Conservation (phyloP, 2,329 filamentous ascomycete species). For the Zymoseptoria ardabiliae region DNA sequence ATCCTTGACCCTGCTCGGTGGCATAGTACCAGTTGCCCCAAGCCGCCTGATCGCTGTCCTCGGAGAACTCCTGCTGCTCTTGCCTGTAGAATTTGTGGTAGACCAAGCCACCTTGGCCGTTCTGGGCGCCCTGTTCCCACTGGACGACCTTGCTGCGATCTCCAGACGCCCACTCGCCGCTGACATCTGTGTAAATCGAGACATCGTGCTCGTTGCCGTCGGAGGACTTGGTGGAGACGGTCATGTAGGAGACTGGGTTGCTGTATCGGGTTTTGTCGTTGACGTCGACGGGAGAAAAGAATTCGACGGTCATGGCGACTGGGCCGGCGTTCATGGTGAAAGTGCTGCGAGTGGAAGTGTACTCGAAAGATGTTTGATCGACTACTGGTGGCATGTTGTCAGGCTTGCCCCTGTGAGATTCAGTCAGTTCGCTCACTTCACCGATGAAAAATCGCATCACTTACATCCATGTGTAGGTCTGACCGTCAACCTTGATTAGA, state of each 20-base stretch:
- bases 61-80: conserved; percentile 41
- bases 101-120: conserved; percentile 34
- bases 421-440: not conserved
- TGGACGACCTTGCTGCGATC: conserved; percentile 49
- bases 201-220: conserved; percentile 59
- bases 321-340: conserved; percentile 60
- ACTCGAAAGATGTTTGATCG: conserved; percentile 57
- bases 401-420: conserved; percentile 42
- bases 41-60: conserved; percentile 42
- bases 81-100: conserved; percentile 54
- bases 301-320: conserved; percentile 60
- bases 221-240: conserved; percentile 54
- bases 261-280: conserved; percentile 61
- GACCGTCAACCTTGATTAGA: conserved; percentile 60
- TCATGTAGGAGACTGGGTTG: conserved; percentile 62
- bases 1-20: conserved; percentile 34
- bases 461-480: conserved; percentile 57
- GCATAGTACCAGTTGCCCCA: conserved; percentile 50
- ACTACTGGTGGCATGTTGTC: conserved; percentile 40
- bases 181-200: conserved; percentile 64
- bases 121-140: conserved; percentile 51
- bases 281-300: conserved; percentile 63
- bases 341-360: conserved; percentile 64
- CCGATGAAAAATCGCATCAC: not conserved
- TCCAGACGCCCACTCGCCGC: conserved; percentile 61